phyloP scores from a whole-genome alignment of 108 stramenopile species.

The Asterionellopsis glacialis region DNA sequence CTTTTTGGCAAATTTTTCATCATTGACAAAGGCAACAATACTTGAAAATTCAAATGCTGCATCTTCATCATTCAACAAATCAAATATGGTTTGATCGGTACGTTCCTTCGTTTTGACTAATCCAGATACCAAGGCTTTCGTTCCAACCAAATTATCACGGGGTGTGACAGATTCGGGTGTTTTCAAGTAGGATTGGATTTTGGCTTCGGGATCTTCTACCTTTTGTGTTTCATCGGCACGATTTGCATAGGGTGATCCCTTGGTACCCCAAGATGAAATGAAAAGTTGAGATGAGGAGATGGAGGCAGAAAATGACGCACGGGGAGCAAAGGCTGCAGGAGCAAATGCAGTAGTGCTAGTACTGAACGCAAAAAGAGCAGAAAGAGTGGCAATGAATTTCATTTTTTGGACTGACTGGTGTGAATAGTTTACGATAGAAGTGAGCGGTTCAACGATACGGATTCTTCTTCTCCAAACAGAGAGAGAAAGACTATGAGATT shows the following conservation, averaged over 20 bases:
- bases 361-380: background rate
- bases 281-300: conserved; percentile 9
- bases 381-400: too few species aligned
- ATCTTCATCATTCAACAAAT: conserved; percentile 82
- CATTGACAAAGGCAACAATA: conserved; percentile 80
- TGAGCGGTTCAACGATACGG: too few species aligned
- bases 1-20: conserved; percentile 77
- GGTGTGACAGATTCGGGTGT: conserved; percentile 37
- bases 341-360: conserved; percentile 14
- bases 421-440: too few species aligned
- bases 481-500: too few species aligned
- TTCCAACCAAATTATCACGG: conserved; percentile 39
- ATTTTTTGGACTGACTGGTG: too few species aligned
- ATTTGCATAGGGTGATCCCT: conserved; percentile 9
- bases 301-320: conserved; percentile 6
- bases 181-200: conserved; percentile 45
- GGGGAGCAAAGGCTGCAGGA: conserved; percentile 7
- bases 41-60: conserved; percentile 65
- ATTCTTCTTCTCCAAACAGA: too few species aligned
- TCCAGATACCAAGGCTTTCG: conserved; percentile 33
- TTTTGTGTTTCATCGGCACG: background rate
- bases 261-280: conserved; percentile 51
- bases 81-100: conserved; percentile 75
- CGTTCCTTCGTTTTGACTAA: conserved; percentile 44
- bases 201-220: conserved; percentile 25